Base-by-base conservation (phyloP, 1,284 basidiomycete genomes). In the Sanghuangporus sanghuang region DNA sequence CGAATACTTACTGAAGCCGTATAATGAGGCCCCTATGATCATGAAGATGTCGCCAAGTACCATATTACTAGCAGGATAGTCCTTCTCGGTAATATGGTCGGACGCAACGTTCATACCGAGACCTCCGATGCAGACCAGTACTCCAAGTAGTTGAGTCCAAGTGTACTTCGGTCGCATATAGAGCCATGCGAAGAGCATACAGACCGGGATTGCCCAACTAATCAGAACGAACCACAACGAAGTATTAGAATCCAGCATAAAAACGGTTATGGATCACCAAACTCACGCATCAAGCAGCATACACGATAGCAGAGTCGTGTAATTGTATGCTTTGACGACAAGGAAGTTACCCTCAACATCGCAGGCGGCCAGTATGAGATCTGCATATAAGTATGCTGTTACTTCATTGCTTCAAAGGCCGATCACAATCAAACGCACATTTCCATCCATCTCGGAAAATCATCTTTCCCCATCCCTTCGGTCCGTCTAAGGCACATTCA, bases 321-420 rank as follows among this genome's bases (percentile, higher is more conserved):
- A 94, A 74, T 90, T 81, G 73, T 92, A 95, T 9, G 93, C 92
- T 73, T 90, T 91, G 63, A 95, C 85, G 49, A 90, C 92, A 59
- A 92, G 74, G 71, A 90, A 95, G 72, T 95, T 94, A 39, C 86
- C 92, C 72, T 93, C 91, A 46, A 94, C 91, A 71, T 93, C 92
- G 72, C 85, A 90, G 18, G 81, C 83, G 18, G 89, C 91, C 23
- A 95, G 78, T 62, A 93, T 79, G 66, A 91, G 74, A 72, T 94
- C 90, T 92, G 67, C 2, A n/a, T 21, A 58, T 7, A 23, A 23
- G 53, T 38, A 18, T 2, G 23, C 32, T 2, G 53, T 54, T 32
- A 54, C 0, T 54, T 36, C 7, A 23, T n/a, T 38, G 27, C 14
- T 35, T 18, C 14, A 9, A n/a, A 18, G 7, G 35, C 4, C 1